A percentile compares a stretch with the other conserved stretches of the same genome.
Evolutionary conservation across 1,284 basidiomycete genomes (phyloP).

Genomic region (Moesziomyces antarcticus): DNA sequence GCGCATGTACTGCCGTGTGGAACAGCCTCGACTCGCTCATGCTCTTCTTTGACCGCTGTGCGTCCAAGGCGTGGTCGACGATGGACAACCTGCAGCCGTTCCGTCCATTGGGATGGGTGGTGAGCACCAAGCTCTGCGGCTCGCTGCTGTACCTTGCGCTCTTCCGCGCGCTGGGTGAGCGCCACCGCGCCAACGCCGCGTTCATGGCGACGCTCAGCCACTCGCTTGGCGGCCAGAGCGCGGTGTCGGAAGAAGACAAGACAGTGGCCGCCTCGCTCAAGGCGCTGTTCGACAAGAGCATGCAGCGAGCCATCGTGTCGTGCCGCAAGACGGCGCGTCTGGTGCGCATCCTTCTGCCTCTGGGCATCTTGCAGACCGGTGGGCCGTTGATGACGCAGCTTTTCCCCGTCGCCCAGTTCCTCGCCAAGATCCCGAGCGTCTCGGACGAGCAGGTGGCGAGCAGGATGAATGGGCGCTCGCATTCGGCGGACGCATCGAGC

Average conservation of each 20-base stretch:
- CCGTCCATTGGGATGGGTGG: slow-evolving; percentile 56
- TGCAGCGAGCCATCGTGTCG: slow-evolving; percentile 44
- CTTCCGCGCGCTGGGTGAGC: slow-evolving; percentile 54
- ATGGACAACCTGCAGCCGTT: slow-evolving; percentile 58
- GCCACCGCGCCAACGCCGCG: slow-evolving; percentile 40
- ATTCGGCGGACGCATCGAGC: slow-evolving; percentile 1
- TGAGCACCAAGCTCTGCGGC: slow-evolving; percentile 52
- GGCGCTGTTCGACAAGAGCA: slow-evolving; percentile 48
- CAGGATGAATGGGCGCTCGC: slow-evolving; percentile 10
- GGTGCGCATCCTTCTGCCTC: slow-evolving; percentile 46
- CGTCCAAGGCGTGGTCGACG: slow-evolving; percentile 46
- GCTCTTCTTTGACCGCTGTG: slow-evolving; percentile 61
- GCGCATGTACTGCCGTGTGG: slow-evolving; percentile 56
- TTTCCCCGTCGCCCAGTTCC: slow-evolving; percentile 56
- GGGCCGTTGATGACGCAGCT: slow-evolving; percentile 51
- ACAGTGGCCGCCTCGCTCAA: slow-evolving; percentile 40
- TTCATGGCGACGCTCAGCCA: slow-evolving; percentile 48
- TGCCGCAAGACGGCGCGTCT: slow-evolving; percentile 53
- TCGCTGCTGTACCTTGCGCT: slow-evolving; percentile 52
- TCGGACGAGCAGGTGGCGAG: slow-evolving; percentile 34
- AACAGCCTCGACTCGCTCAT: slow-evolving; percentile 58
- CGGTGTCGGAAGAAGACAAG: slow-evolving; percentile 43
- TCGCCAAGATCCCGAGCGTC: slow-evolving; percentile 49
- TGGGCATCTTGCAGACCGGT: slow-evolving; percentile 55
- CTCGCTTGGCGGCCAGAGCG: slow-evolving; percentile 24